Evolutionary conservation across 2,329 filamentous ascomycete genomes (phyloP).

Genomic region (Phyllosticta capitalensis): DNA sequence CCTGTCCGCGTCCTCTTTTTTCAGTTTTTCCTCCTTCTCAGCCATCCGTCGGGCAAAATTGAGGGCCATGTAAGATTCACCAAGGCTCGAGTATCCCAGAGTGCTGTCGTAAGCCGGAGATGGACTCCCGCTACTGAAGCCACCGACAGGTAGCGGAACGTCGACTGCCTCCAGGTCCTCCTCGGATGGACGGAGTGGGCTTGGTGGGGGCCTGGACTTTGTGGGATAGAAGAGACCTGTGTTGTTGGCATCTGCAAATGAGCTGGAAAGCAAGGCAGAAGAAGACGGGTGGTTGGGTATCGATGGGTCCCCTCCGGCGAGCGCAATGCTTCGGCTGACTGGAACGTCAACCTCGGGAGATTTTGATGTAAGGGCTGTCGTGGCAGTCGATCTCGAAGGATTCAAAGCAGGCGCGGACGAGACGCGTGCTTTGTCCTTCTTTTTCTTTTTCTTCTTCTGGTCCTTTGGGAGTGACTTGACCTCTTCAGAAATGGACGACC

Average conservation of each 20-base stretch:
- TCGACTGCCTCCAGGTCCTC: conserved; percentile 7
- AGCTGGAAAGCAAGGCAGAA: conserved; percentile 4
- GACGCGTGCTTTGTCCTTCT: background rate
- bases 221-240: conserved; percentile 9
- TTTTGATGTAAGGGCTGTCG: conserved; percentile 6
- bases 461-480: conserved; percentile 6
- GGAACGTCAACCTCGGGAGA: conserved; percentile 4
- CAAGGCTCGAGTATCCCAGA: conserved; percentile 3
- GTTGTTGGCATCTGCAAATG: conserved; percentile 8
- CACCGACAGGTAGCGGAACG: conserved; percentile 8
- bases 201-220: conserved; percentile 2
- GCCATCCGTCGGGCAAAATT: conserved; percentile 10
- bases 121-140: conserved; percentile 7
- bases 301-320: background rate
- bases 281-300: background rate
- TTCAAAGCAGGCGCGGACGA: background rate
- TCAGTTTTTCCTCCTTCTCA: background rate
- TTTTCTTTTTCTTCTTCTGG: conserved; percentile 9
- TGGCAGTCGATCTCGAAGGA: background rate
- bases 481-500: conserved; percentile 8
- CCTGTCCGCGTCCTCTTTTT: background rate
- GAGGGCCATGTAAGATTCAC: conserved; percentile 9
- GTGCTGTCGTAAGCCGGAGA: background rate
- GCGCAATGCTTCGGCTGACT: background rate
- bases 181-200: background rate